Evolutionary conservation across 148 eudicot species (phyloP).

Genomic region (Heliosperma pusillum): DNA sequence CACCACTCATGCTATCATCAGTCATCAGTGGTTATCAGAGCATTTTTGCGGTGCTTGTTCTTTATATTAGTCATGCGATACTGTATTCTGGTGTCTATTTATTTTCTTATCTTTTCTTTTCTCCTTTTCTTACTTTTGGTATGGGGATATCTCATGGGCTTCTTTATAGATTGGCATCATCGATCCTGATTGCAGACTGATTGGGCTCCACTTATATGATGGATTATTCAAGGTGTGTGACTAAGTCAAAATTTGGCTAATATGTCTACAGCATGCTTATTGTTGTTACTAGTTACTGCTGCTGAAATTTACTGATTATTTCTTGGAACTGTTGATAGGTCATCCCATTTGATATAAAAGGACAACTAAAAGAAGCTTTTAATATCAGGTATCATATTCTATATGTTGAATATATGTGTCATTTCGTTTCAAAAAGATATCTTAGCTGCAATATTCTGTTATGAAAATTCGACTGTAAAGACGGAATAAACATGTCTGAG

Average conservation of each 20-base stretch:
- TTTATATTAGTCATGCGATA: neutral
- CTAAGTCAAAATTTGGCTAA: conserved; percentile 13
- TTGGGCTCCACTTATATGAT: conserved; percentile 94
- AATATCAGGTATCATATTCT: conserved; percentile 69
- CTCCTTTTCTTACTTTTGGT: neutral
- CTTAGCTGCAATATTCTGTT: too few species aligned
- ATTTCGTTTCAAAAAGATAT: neutral
- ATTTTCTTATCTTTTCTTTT: neutral
- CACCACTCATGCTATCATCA: neutral
- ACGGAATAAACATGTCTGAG: neutral
- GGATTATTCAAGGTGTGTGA: conserved; percentile 79
- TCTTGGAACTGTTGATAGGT: conserved; percentile 43
- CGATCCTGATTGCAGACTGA: conserved; percentile 98
- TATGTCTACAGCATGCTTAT: neutral
- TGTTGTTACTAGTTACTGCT: neutral
- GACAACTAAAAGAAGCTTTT: conserved; percentile 95
- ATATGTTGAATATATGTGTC: neutral
- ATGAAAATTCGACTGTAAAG: neutral
- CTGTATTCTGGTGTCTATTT: neutral
- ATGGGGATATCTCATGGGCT: conserved; percentile 10
- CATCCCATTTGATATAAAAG: conserved; percentile 91
- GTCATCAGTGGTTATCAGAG: neutral
- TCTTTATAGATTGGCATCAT: conserved; percentile 78
- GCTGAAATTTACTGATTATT: conserved; percentile 16
- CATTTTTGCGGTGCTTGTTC: neutral